Evolutionary conservation across 805 yeast genomes (phyloP), one percentile per base, ranked within the genome.

Genomic region (Metschnikowia colocasiae): DNA sequence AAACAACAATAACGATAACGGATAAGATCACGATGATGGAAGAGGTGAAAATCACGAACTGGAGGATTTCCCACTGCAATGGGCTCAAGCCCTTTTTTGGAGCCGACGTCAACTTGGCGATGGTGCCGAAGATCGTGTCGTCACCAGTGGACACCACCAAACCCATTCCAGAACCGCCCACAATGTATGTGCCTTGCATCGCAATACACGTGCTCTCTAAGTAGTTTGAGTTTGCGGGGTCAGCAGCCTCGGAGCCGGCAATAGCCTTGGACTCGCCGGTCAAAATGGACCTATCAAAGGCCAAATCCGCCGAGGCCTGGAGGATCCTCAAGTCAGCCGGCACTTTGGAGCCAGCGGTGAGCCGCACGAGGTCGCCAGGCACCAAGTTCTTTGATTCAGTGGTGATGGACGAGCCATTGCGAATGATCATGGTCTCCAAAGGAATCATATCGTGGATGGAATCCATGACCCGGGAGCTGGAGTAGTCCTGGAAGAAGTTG

Each of bases 261-360:
- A 60, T 56, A 5, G 78, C 68, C 43, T 67, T 65, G 3, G 80
- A 73, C 54, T 75, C 80, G 54, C 81, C 81, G 10, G 81, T 76
- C 31, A 76, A 63, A 13, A 75, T 65, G 13, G 79, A 65, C 49
- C 76, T 63, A 54, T 76, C 81, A 54, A 75, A 73, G 16, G 70
- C 54, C 33, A 76, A 63, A 35, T 72, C 71, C 19, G 61, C 59
- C 22, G 74, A 65, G 26, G 60, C 45, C 8, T 66, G 64, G 22
- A 66, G 52, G 27, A 76, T 63, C 58, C 80, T 63, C 41, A 74
- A 59, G 57, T 76, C 81, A 15, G 80, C 80, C 12, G 80, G 74
- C 3, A 75, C 57, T 51, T 73, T 74, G 31, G 65, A 61, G 20
- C 79, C 78, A 18, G 67, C 61, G 13, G 55, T 49, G 31, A 76